Evolutionary conservation across 2,329 filamentous ascomycete species (phyloP).

Genomic region (Penicillium oxalicum): DNA sequence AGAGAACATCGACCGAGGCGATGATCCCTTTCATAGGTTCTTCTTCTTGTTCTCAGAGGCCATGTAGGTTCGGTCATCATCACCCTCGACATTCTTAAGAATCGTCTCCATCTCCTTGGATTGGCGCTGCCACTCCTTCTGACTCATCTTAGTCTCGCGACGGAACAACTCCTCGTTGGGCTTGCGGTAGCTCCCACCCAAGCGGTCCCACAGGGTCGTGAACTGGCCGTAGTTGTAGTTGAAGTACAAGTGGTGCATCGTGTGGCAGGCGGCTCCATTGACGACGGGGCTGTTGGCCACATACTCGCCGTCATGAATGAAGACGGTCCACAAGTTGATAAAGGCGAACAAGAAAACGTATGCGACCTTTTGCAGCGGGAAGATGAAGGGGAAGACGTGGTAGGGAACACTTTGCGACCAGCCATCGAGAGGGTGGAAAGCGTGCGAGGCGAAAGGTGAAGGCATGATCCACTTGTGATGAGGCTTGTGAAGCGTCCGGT

Average conservation of each 20-base stretch:
- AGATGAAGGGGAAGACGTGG: slow-evolving; percentile 86
- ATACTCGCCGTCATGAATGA: slow-evolving; percentile 95
- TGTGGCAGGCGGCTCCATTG: slow-evolving; percentile 95
- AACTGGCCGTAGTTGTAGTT: slow-evolving; percentile 95
- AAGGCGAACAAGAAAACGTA: slow-evolving; percentile 83
- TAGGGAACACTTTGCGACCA: slow-evolving; percentile 85
- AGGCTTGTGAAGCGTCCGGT: slow-evolving; percentile 89
- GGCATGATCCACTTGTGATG: slow-evolving; percentile 99
- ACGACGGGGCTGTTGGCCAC: slow-evolving; percentile 83
- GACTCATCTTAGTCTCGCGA: slow-evolving; percentile 77
- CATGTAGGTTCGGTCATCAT: slow-evolving; percentile 43
- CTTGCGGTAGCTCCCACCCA: slow-evolving; percentile 80
- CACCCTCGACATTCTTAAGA: slow-evolving; percentile 65
- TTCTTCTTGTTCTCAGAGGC: slow-evolving; percentile 35
- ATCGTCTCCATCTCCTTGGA: slow-evolving; percentile 68
- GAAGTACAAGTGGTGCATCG: slow-evolving; percentile 81
- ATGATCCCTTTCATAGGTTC: slow-evolving; percentile 24
- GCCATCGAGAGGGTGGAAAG: slow-evolving; percentile 91
- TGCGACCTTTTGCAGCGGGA: slow-evolving; percentile 85
- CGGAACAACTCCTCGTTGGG: slow-evolving; percentile 81
- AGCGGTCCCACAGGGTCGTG: slow-evolving; percentile 83
- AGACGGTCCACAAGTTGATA: slow-evolving; percentile 94
- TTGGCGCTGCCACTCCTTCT: slow-evolving; percentile 74
- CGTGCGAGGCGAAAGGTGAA: slow-evolving; percentile 83
- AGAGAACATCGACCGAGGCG: too few relatives aligned